Percentiles rank a stretch among this genome's conserved stretches.
Evolutionary conservation across 371 early-diverging fungal genomes (phyloP).

Genomic region (Cokeromyces recurvatus): DNA sequence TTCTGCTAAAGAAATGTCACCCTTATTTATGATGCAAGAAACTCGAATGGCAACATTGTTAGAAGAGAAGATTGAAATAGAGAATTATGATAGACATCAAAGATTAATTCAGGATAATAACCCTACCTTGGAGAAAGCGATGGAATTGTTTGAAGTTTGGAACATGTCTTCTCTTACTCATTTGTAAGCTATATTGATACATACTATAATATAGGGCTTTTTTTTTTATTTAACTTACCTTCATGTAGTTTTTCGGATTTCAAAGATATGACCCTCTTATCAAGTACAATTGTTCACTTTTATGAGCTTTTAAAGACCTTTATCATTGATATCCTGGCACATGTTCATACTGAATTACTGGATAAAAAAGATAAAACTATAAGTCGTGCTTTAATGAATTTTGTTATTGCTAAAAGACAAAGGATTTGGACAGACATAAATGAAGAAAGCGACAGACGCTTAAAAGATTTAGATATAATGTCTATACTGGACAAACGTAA

Average conservation of each 20-base stretch:
- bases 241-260: slow-evolving; percentile 1
- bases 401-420: slow-evolving; percentile 4
- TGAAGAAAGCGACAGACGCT: neutral
- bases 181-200: slow-evolving; percentile 2
- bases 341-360: slow-evolving; percentile 8
- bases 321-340: slow-evolving; percentile 5
- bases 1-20: slow-evolving; percentile 16
- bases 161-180: slow-evolving; percentile 7
- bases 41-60: neutral
- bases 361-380: slow-evolving; percentile 3
- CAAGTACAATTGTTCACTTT: slow-evolving; percentile 7
- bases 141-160: slow-evolving; percentile 13
- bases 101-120: neutral
- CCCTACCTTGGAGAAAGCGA: neutral
- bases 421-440: neutral
- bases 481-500: neutral
- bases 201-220: neutral
- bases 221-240: no score
- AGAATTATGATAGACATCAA: slow-evolving; percentile 7
- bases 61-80: slow-evolving; percentile 1
- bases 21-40: slow-evolving; percentile 8
- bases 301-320: slow-evolving; percentile 4
- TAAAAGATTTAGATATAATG: slow-evolving; percentile 2
- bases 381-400: slow-evolving; percentile 1
- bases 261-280: slow-evolving; percentile 9